phyloP scores from a whole-genome alignment of 2,329 filamentous ascomycete genomes.

The Microdochium bolleyi region DNA sequence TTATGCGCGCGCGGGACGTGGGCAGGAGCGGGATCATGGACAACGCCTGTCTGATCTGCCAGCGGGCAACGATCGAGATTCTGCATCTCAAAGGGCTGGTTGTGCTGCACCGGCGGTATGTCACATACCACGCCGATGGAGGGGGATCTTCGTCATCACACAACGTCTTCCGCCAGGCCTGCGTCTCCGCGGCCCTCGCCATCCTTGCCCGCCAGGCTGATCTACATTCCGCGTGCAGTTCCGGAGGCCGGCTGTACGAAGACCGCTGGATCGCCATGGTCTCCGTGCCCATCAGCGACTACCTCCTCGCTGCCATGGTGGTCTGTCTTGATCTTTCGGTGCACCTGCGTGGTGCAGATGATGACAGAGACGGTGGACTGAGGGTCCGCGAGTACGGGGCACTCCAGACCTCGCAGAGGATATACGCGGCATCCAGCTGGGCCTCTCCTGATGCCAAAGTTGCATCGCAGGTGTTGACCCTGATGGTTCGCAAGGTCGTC shows the following conservation, averaged over 20 bases:
- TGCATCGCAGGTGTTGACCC: constrained; percentile 9
- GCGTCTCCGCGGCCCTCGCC: constrained; percentile 15
- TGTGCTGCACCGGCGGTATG: constrained; percentile 20
- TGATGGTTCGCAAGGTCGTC: constrained; percentile 7
- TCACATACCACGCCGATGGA: constrained; percentile 8
- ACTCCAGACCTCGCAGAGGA: constrained; percentile 9
- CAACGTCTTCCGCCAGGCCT: constrained; percentile 12
- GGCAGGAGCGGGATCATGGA: constrained; percentile 12
- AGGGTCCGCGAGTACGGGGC: constrained; percentile 4
- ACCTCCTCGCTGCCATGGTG: constrained; percentile 42
- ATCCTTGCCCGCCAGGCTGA: constrained; percentile 19
- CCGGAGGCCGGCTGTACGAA: constrained; percentile 33
- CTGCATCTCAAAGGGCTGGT: constrained; percentile 21
- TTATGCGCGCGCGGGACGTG: constrained; percentile 14
- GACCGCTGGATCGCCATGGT: constrained; percentile 34
- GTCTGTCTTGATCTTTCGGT: constrained; percentile 30
- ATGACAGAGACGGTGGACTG: constrained; percentile 1
- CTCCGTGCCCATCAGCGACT: constrained; percentile 37
- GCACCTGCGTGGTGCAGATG: constrained; percentile 5
- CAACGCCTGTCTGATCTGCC: constrained; percentile 12
- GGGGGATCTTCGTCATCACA: constrained; percentile 4
- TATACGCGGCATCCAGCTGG: constrained; percentile 9
- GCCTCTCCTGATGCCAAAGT: constrained; percentile 10
- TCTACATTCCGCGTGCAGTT: constrained; percentile 22
- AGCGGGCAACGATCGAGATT: constrained; percentile 19